Percentiles rank a stretch among this genome's conserved stretches.
Evolutionary conservation across 805 yeast species (phyloP).

Genomic region (Kazachstania viticola): DNA sequence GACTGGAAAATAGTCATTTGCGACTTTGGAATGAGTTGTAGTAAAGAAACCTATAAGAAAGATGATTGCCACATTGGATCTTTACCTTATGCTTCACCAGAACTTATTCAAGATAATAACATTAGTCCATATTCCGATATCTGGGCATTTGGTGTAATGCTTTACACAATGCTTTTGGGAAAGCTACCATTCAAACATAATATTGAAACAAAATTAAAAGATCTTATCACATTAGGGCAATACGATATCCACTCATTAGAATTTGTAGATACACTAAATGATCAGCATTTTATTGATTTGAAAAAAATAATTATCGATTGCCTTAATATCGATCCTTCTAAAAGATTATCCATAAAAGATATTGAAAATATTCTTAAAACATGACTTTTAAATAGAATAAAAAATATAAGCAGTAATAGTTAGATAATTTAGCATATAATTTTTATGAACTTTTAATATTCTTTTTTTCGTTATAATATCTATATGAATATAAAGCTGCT

Average conservation of each 20-base stretch:
- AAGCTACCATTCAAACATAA: constrained; percentile 73
- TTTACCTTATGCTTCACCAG: constrained; percentile 88
- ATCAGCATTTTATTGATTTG: not conserved
- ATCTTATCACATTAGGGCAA: constrained; percentile 58
- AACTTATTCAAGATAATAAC: constrained; percentile 33
- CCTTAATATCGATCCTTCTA: not conserved
- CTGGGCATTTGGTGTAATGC: constrained; percentile 82
- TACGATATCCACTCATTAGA: constrained; percentile 38
- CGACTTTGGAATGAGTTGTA: constrained; percentile 78
- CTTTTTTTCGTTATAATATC: no score
- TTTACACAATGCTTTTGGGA: constrained; percentile 64
- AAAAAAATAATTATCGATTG: not conserved
- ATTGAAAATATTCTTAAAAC: constrained; percentile 18
- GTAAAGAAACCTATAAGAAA: not conserved
- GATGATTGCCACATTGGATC: constrained; percentile 53
- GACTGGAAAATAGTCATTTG: constrained; percentile 43
- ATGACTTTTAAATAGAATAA: no score
- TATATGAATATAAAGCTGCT: no score
- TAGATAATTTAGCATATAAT: no score
- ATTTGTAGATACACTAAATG: constrained; percentile 27
- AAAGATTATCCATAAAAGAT: not conserved
- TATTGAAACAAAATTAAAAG: constrained; percentile 69
- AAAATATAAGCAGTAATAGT: no score
- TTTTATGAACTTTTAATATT: no score
- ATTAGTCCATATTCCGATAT: constrained; percentile 62